Evolutionary conservation across 345 rosid genomes (phyloP).

Genomic region (Heritiera fomes): DNA sequence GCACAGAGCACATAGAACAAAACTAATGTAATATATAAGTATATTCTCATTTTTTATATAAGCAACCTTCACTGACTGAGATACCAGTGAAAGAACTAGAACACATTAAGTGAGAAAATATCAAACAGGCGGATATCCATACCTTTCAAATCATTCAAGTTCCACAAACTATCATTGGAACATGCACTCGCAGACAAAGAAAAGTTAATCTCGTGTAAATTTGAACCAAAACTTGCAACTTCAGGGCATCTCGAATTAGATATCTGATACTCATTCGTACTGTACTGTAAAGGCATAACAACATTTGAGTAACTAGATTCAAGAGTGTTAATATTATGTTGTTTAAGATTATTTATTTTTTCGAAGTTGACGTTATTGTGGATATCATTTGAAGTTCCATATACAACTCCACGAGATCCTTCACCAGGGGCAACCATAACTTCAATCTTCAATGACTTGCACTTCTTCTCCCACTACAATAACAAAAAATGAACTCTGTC

Average conservation of each 20-base stretch:
- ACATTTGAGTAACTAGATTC: slow-evolving; percentile 41
- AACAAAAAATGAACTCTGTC: slow-evolving; percentile 10
- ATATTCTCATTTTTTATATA: neutral
- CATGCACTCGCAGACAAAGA: slow-evolving; percentile 22
- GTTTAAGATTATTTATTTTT: slow-evolving; percentile 50
- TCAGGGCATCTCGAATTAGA: slow-evolving; percentile 43
- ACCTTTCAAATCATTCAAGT: slow-evolving; percentile 39
- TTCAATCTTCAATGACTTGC: slow-evolving; percentile 50
- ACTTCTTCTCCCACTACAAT: slow-evolving; percentile 73
- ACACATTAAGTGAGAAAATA: slow-evolving; percentile 19
- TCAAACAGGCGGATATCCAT: slow-evolving; percentile 10
- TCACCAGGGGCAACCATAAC: slow-evolving; percentile 34
- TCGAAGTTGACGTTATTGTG: slow-evolving; percentile 52
- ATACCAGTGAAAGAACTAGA: slow-evolving; percentile 10
- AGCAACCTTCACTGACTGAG: slow-evolving; percentile 11
- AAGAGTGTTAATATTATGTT: slow-evolving; percentile 40
- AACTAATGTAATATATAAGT: neutral
- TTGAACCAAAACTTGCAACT: slow-evolving; percentile 39
- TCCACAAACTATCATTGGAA: slow-evolving; percentile 27
- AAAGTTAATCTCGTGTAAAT: slow-evolving; percentile 31
- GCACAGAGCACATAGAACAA: slow-evolving; percentile 20
- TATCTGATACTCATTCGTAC: slow-evolving; percentile 90
- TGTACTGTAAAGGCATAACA: slow-evolving; percentile 90
- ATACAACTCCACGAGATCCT: slow-evolving; percentile 37
- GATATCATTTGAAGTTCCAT: slow-evolving; percentile 72